Evolutionary conservation across 768 basidiomycete species (phyloP), one percentile per base, ranked within the genome.

Genomic region (Lentinula edodes): DNA sequence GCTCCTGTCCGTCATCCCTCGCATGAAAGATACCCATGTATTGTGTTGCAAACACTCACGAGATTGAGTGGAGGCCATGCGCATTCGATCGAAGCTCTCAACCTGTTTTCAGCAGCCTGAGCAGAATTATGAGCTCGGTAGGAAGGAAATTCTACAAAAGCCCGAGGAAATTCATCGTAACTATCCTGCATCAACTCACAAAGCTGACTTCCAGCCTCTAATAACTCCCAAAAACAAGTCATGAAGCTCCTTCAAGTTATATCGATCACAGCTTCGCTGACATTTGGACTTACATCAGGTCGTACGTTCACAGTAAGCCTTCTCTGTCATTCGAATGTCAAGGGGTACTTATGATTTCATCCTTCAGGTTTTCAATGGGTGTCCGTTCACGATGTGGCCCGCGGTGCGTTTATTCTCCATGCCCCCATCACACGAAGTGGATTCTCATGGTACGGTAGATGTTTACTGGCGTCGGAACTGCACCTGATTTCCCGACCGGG

Each of bases 391-490:
- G 2, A 69, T 83, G 61, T 83, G 81, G 81, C 78, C 57, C 36
- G 64, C 50, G 2, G 51, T 62, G 46, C 38, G 45, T 38, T 42
- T 35, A 35, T 55, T n/a, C 42, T 77, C 77, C 78, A 73, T 34
- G 77, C 75, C 28, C 69, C 75, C 64, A 45, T 67, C 45, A 23
- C 23, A 23, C 23, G 23, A 57, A 3, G n/a, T 3, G 13, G 6
- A 15, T 48, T 18, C 43, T 32, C 36, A 48, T 28, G 5, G 5
- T 18, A n/a, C 35, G 6, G 50, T 43, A 84, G 83, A 79, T 86
- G 67, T 88, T 84, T 71, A 89, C 87, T 2, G 84, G 84, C 62
- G 65, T 81, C 43, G 80, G 79, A 0, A 75, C 78, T 46, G 71
- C 66, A 13, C 86, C 87, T 6, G 54, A 63, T 38, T 63, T 64